Conservation (phyloP, 2,329 filamentous ascomycete genomes). For the Aspergillus texensis region DNA sequence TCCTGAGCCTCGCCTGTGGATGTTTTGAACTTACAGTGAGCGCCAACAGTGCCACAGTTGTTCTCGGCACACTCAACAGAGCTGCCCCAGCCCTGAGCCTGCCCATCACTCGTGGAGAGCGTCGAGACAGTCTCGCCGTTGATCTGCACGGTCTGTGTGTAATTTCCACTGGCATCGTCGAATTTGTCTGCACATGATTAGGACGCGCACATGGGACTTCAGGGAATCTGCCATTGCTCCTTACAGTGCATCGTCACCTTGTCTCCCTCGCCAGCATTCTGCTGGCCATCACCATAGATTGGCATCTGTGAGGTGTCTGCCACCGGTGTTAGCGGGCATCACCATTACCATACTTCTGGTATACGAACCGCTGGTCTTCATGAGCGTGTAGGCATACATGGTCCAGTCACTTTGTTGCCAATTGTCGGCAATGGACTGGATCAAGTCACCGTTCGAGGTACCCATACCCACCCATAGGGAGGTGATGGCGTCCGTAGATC, state of each 20-base stretch:
- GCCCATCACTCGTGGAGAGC: slow-evolving; percentile 49
- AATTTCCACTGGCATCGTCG: slow-evolving; percentile 43
- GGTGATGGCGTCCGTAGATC: slow-evolving; percentile 34
- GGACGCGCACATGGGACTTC: neutral
- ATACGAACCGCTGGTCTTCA: slow-evolving; percentile 19
- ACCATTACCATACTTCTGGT: neutral
- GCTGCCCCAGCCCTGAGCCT: slow-evolving; percentile 49
- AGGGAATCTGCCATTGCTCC: neutral
- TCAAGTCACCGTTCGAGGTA: slow-evolving; percentile 50
- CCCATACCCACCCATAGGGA: slow-evolving; percentile 55
- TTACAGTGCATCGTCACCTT: slow-evolving; percentile 47
- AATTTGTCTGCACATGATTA: slow-evolving; percentile 35
- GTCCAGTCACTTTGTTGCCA: slow-evolving; percentile 40
- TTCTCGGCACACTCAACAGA: slow-evolving; percentile 45
- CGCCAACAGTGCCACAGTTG: slow-evolving; percentile 45
- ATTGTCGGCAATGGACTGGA: slow-evolving; percentile 52
- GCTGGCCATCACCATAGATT: slow-evolving; percentile 32
- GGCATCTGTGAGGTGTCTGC: slow-evolving; percentile 30
- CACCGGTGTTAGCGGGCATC: neutral
- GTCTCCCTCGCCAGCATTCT: slow-evolving; percentile 30
- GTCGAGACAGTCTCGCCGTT: slow-evolving; percentile 44
- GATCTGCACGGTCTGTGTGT: slow-evolving; percentile 44
- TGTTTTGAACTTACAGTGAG: slow-evolving; percentile 35
- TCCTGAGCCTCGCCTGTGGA: neutral
- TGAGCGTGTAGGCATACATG: slow-evolving; percentile 38